Evolutionary conservation across 805 yeast species (phyloP), one percentile per base, ranked within the genome.

Genomic region (Yamadazyma kitorensis): DNA sequence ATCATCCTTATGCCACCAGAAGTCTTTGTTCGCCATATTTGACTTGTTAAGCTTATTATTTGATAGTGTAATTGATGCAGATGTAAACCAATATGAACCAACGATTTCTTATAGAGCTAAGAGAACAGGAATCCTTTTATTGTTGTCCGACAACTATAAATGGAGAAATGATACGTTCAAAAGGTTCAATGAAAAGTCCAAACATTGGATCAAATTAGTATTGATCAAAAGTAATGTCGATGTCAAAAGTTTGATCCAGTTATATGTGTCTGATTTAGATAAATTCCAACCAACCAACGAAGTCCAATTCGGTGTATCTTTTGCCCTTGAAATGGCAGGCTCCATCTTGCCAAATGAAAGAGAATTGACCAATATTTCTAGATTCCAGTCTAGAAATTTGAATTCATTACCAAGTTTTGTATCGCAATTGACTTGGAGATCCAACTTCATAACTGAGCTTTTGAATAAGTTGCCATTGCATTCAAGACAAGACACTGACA

Each of bases 241-340:
- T 48, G 73, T 84, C 54, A 88, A 85, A 55, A 77, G 87, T 27
- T 66, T 91, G 43, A 66, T 93, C 29, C 93, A 86, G 49, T 68
- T 82, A 0, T 93, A 91, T 50, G 76, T 88, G 3, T 71, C 86
- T 2, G 57, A 45, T 20, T 52, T 55, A 44, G 71, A 56, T 47
- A 63, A 45, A 49, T 48, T 44, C 23, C 55, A 44, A 31, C 36
- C 42, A 10, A 33, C 36, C 18, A 40, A 45, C 29, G 32, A 52
- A 22, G 72, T 85, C 26, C 81, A 84, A 37, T 80, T 74, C 49
- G 98, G 98, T 35, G 82, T 88, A 31, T 81, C 95, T 0, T 86
- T 91, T 68, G 98, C 98, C 0, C 64, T 89, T 38, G 93, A 86
- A 45, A 74, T 87, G 80, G 95, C 95, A 1, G 87, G 93, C 4